These are phyloP conservation scores for Guyanaporus albipodus DNA, from an alignment of 768 basidiomycete genomes.

Conservation along the genomic window DNA sequence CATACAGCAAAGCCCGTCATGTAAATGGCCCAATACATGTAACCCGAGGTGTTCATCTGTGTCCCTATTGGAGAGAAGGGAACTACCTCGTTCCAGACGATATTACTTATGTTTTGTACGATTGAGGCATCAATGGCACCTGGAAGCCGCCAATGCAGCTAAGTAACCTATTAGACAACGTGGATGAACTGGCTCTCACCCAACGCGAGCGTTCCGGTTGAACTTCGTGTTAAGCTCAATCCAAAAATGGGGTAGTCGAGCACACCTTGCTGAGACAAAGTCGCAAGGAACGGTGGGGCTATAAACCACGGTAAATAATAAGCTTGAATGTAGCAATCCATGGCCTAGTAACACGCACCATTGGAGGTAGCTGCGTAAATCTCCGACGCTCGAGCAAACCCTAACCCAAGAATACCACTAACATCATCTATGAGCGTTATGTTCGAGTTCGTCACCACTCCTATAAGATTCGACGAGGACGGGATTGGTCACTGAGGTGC, in stretches of 20 bases:
- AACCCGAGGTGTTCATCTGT: conserved; percentile 59
- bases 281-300: conserved; percentile 70
- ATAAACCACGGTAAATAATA: background rate
- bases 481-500: background rate
- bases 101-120: conserved; percentile 53
- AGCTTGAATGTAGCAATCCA: background rate
- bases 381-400: conserved; percentile 69
- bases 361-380: conserved; percentile 45
- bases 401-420: conserved; percentile 72
- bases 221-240: conserved; percentile 57
- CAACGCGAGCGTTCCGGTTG: conserved; percentile 58
- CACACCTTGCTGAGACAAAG: conserved; percentile 56
- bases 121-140: conserved; percentile 75
- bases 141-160: conserved; percentile 25
- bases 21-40: conserved; percentile 72
- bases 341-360: conserved; percentile 39
- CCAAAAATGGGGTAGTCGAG: conserved; percentile 76
- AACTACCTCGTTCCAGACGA: conserved; percentile 72
- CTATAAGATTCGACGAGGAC: conserved; percentile 32
- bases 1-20: conserved; percentile 51
- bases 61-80: conserved; percentile 64
- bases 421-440: conserved; percentile 58
- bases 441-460: conserved; percentile 57
- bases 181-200: conserved; percentile 37
- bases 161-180: background rate